Percentiles rank a stretch among this genome's conserved stretches.
Conservation (phyloP, 75 land plant genomes). For the Pinus albicaulis region DNA sequence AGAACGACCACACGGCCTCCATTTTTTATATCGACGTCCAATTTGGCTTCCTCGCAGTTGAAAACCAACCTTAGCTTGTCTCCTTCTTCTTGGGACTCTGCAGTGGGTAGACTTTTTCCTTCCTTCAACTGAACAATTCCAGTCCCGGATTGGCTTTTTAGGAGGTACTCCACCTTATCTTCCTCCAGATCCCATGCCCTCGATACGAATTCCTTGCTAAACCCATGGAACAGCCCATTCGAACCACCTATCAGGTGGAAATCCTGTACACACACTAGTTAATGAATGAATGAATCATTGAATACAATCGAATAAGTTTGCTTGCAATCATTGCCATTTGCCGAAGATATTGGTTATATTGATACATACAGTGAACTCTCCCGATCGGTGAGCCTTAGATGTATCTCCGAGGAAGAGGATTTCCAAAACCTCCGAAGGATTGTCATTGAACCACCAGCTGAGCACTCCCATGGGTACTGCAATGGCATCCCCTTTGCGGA, state of each 20-base stretch:
- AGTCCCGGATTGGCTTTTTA: constrained; percentile 29
- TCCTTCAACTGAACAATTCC: constrained; percentile 42
- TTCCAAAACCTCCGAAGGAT: constrained; percentile 34
- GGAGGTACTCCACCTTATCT: constrained; percentile 29
- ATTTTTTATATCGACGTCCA: constrained; percentile 60
- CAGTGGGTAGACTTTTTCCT: constrained; percentile 33
- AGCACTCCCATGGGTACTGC: constrained; percentile 66
- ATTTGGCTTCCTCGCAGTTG: constrained; percentile 67
- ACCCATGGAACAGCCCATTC: constrained; percentile 67
- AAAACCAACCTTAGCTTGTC: constrained; percentile 33
- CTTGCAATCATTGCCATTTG: too few species aligned
- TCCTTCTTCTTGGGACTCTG: constrained; percentile 21
- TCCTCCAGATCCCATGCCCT: constrained; percentile 68
- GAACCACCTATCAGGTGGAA: constrained; percentile 48
- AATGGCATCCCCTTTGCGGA: constrained; percentile 52
- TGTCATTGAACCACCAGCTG: constrained; percentile 72
- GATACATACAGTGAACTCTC: constrained; percentile 51
- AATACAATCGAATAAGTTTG: background rate
- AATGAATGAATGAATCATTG: background rate
- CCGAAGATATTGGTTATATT: too few species aligned
- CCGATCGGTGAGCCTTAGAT: constrained; percentile 49
- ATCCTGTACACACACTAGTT: constrained; percentile 12
- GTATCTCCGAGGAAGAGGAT: constrained; percentile 71
- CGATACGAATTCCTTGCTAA: constrained; percentile 61
- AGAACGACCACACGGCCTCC: constrained; percentile 70